Conservation (phyloP, 371 early-diverging fungal species). For the Apophysomyces ossiformis region DNA sequence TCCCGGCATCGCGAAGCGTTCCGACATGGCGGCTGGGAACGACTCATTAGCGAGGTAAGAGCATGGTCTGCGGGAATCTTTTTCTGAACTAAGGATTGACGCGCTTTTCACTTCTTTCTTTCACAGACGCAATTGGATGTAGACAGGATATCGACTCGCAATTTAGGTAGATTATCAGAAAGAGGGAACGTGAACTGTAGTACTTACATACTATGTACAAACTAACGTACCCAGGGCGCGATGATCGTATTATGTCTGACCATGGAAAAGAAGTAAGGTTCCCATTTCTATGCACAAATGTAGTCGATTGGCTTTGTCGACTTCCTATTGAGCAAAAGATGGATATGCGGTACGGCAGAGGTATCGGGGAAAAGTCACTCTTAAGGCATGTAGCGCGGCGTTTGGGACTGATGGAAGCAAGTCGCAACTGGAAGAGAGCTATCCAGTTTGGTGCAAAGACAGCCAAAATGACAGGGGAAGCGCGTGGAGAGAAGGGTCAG, state of each 20-base stretch:
- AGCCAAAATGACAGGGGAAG: slow-evolving; percentile 85
- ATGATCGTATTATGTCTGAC: slow-evolving; percentile 92
- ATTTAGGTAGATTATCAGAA: slow-evolving; percentile 62
- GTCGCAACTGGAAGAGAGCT: slow-evolving; percentile 83
- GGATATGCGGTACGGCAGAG: slow-evolving; percentile 79
- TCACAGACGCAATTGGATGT: slow-evolving; percentile 82
- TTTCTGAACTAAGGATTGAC: not conserved
- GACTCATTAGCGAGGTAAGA: slow-evolving; percentile 67
- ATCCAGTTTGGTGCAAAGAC: slow-evolving; percentile 97
- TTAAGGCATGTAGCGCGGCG: slow-evolving; percentile 68
- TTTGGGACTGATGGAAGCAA: slow-evolving; percentile 62
- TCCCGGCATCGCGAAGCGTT: slow-evolving; percentile 84
- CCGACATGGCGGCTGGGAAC: slow-evolving; percentile 65
- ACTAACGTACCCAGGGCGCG: slow-evolving; percentile 65
- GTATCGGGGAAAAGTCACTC: slow-evolving; percentile 92
- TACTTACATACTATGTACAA: not conserved
- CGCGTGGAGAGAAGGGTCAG: slow-evolving; percentile 67
- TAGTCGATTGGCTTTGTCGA: slow-evolving; percentile 69
- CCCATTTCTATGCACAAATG: slow-evolving; percentile 81
- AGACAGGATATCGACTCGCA: slow-evolving; percentile 82
- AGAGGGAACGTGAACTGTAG: not conserved
- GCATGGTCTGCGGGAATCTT: not conserved
- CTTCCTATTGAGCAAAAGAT: slow-evolving; percentile 82
- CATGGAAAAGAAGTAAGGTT: slow-evolving; percentile 90
- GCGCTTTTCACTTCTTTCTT: not conserved